Base-by-base conservation (phyloP, 805 yeast species). In the Pichia gijzeniarum region DNA sequence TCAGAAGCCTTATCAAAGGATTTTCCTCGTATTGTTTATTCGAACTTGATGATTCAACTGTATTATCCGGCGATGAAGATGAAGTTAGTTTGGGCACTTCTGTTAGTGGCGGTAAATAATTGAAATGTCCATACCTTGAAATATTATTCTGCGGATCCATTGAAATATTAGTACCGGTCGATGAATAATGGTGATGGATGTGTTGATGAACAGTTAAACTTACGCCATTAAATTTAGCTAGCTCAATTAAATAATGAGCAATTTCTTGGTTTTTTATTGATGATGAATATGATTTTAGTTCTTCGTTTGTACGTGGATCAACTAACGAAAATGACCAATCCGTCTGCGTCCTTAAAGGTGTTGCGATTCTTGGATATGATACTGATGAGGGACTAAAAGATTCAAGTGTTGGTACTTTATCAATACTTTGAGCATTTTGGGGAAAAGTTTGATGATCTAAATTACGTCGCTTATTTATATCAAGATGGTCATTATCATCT, bases 121-220 rank as follows among this genome's bases (percentile, higher is more conserved):
- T 83, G 68, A 84, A 84, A 65, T 84, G 93, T 40, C 80, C 80
- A 48, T 69, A 76, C 57, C 90, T 64, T 38, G 75, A 71, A 2
- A 79, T 64, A 31, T 74, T 77, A 4, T 78, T 64, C 44, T 78
- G 83, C 5, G 79, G 76, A 44, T 74, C 77, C 18, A 68, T 38
- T 21, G 61, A 44, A 5, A 31, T 33, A 28, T 18, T 41, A 10
- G 65, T 46, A 3, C 66, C 49, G 35, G 72, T 73, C 2, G 77
- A 73, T 7, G 73, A 70, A 62, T 83, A 82, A 62, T 85, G 89
- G 59, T 86, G 86, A 62, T 85, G 91, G 38, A 84, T 80, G 61
- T 86, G 95, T 60, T 88, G 95, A 63, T 88, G 95, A 18, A 88
- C 76, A 4, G 88, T 80, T 13, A 88, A 71, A 38, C 76, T 72